phyloP scores from a whole-genome alignment of 73 alveolate species.

The Paramecium sonneborni region DNA sequence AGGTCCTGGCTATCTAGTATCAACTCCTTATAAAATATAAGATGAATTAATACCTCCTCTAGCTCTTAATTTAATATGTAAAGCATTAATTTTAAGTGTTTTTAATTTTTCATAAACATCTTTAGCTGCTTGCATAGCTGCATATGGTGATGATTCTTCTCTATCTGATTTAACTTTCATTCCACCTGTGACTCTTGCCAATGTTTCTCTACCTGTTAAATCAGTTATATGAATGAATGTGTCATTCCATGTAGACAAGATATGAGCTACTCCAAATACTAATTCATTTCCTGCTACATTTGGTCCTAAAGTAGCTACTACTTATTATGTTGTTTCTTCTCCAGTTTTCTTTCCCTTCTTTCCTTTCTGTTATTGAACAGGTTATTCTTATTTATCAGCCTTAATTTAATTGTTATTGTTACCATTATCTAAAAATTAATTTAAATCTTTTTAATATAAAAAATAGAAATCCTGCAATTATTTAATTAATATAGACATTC shows the following conservation, averaged over 20 bases:
- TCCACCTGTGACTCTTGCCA: slow-evolving; percentile 99
- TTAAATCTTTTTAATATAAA: slow-evolving; percentile 53
- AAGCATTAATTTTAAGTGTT: slow-evolving; percentile 93
- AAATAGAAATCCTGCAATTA: slow-evolving; percentile 40
- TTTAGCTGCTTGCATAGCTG: slow-evolving; percentile 99
- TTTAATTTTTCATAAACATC: slow-evolving; percentile 91
- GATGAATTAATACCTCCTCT: slow-evolving; percentile 87
- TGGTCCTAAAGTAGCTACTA: slow-evolving; percentile 53
- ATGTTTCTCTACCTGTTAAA: slow-evolving; percentile 98
- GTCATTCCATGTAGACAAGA: slow-evolving; percentile 98
- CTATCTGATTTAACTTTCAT: slow-evolving; percentile 99
- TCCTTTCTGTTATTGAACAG: neutral
- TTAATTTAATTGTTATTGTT: slow-evolving; percentile 31
- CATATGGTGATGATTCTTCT: slow-evolving; percentile 99
- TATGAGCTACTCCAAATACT: slow-evolving; percentile 95
- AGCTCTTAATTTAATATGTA: slow-evolving; percentile 98
- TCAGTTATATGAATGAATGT: slow-evolving; percentile 99
- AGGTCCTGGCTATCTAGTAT: slow-evolving; percentile 93
- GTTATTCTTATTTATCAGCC: slow-evolving; percentile 21
- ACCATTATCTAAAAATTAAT: slow-evolving; percentile 33
- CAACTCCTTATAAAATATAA: slow-evolving; percentile 63
- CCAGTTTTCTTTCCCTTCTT: slow-evolving; percentile 48
- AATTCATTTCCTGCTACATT: slow-evolving; percentile 74
- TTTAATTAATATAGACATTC: neutral
- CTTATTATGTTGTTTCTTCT: slow-evolving; percentile 40